Evolutionary conservation across 495 filamentous ascomycete species (phyloP), one percentile per base, ranked within the genome.

Genomic region (Penicillium diatomitis): DNA sequence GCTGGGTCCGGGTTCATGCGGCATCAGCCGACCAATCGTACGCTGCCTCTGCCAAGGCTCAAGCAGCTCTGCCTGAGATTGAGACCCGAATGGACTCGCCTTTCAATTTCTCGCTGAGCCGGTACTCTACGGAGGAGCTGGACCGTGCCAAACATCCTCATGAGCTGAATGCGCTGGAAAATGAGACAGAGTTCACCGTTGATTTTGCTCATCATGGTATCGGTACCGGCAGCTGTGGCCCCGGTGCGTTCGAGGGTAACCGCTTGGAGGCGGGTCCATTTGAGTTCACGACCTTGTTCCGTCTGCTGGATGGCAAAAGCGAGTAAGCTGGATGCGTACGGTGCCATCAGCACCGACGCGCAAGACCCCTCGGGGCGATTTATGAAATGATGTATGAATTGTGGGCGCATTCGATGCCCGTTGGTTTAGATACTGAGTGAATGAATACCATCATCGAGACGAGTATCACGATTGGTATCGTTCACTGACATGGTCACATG

Each of bases 131-230:
- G 5, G 38, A 49, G 32, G 80, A 82, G 44, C 46, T 86, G 27
- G 80, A 84, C 11, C 66, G 68, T 44, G 67, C 68, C 8, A 66
- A 58, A 50, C 82, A 85, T 53, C 79, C 80, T 20, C 71, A 74
- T 52, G 80, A 86, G 59, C 51, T 86, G 51, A 64, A 56, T 31
- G 72, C 66, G 52, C 27, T 62, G 43, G 10, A 43, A 4, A 67
- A 77, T 10, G 74, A 79, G 52, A 78, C 79, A 20, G 69, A 83
- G 40, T 43, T 86, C 46, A 71, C 78, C 42, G 60, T 85, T 8
- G 81, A 84, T 47, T 58, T 61, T 51, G 81, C 80, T 0, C 84
- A 88, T 66, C 79, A 85, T 67, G 81, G 83, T 9, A 50, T 57
- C 29, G 54, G 54, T 0, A 57, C 54, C 4, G 54, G 50, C 0